These are phyloP conservation scores for Pyrenophora tritici-repentis DNA, from an alignment of 2,329 filamentous ascomycete genomes.

Conservation along the genomic window DNA sequence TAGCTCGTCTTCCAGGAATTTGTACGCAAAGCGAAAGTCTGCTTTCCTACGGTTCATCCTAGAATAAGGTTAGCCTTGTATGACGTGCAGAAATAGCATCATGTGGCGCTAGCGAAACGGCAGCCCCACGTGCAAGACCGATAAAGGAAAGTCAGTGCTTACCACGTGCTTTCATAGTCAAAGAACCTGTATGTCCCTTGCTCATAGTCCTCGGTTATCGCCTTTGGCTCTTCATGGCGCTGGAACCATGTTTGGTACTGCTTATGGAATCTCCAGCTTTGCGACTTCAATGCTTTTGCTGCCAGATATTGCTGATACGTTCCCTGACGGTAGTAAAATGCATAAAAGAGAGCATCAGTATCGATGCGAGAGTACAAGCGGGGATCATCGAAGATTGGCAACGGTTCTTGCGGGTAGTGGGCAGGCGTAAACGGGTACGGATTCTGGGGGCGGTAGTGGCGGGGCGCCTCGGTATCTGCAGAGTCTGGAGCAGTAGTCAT, in stretches of 20 bases:
- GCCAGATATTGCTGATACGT: constrained; percentile 95
- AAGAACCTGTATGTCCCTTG: constrained; percentile 99
- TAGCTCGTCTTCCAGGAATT: constrained; percentile 94
- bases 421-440: constrained; percentile 74
- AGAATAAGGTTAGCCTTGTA: constrained; percentile 29
- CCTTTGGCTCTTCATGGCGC: constrained; percentile 96
- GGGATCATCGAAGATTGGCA: constrained; percentile 89
- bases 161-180: constrained; percentile 99
- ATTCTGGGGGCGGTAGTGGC: constrained; percentile 81
- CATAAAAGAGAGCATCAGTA: constrained; percentile 95
- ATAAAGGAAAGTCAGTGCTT: constrained; percentile 28
- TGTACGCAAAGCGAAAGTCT: constrained; percentile 98
- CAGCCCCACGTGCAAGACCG: constrained; percentile 2
- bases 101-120: constrained; percentile 4
- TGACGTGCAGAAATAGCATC: constrained; percentile 15
- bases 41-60: constrained; percentile 99
- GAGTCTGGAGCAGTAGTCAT: constrained; percentile 75
- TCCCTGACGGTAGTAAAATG: constrained; percentile 98
- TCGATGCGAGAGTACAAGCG: constrained; percentile 87
- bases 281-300: constrained; percentile 94
- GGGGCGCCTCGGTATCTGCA: constrained; percentile 78
- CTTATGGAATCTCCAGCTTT: constrained; percentile 99
- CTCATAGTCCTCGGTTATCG: constrained; percentile 97
- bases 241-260: constrained; percentile 99
- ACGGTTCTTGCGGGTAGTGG: constrained; percentile 91